Evolutionary conservation across 305 asterid species (phyloP), one percentile per base, ranked within the genome.

Genomic region (Ajuga reptans): DNA sequence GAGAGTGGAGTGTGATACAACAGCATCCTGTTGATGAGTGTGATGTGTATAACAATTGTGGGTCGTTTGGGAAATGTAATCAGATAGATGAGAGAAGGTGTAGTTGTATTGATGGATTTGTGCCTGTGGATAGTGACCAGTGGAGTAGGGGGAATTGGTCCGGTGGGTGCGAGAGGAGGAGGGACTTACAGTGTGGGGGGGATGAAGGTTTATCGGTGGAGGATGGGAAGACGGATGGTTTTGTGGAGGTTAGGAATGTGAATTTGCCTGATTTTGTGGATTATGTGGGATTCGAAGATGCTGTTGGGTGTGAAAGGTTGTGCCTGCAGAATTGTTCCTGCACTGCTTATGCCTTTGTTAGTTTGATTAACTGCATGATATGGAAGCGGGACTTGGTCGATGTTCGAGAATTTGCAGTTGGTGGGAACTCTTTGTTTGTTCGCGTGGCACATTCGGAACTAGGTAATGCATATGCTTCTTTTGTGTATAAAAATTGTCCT

Each of bases 301-400:
- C 0, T 12, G 1, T 39, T 0, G 84, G 54, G 8, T 91, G 97
- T 65, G 29, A 39, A 66, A 66, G 45, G 1, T n/a, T 43, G 72
- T 92, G 98, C 66, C 34, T 81, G 76, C 46, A 15, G 47, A 86
- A 85, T 75, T 92, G 98, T 74, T 86, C 93, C 0, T 92, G 98
- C 76, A 72, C 70, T 8, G 97, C 88, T 0, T 92, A 75, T 65
- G 85, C 96, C 36, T 77, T 21, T 72, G 89, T 84, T 42, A 77
- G 36, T 15, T 84, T 84, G 17, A 79, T 86, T 43, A 81, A 77
- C 57, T 92, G 97, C 76, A 83, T 92, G 95, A 74, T 83, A 1
- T 92, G 98, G 98, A 45, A 56, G 14, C 10, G 69, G 2, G 83
- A 85, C 6, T 81, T 92, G 85, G 77, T 88, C 47, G 98, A 92